Conservation (phyloP, 768 basidiomycete genomes). For the Ramaria rubella region DNA sequence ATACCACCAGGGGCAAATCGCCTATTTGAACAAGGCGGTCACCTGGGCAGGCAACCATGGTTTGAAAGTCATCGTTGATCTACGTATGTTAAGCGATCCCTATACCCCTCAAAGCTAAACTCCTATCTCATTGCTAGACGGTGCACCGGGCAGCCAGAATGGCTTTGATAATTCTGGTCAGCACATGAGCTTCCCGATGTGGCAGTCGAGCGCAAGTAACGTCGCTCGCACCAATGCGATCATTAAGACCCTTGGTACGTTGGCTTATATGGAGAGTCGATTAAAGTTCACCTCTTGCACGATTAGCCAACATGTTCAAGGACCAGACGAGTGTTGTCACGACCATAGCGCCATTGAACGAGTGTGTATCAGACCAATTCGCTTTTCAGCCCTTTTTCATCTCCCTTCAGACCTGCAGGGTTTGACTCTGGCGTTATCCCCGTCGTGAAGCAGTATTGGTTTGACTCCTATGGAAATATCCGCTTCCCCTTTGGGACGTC, state of each 20-base stretch:
- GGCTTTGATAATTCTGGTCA: slow-evolving; percentile 83
- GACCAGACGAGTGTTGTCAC: slow-evolving; percentile 49
- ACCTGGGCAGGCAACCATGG: slow-evolving; percentile 63
- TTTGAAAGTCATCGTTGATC: slow-evolving; percentile 77
- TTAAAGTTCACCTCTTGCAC: not conserved
- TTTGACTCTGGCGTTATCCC: slow-evolving; percentile 44
- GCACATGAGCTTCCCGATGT: slow-evolving; percentile 49
- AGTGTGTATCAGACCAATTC: slow-evolving; percentile 35
- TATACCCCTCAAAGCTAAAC: not conserved
- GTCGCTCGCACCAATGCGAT: slow-evolving; percentile 60
- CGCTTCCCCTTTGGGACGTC: slow-evolving; percentile 48
- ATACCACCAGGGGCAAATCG: slow-evolving; percentile 68
- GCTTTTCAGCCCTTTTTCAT: not conserved
- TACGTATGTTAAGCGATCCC: slow-evolving; percentile 41
- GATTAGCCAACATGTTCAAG: slow-evolving; percentile 46
- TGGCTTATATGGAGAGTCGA: not conserved
- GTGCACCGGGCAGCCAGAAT: slow-evolving; percentile 78
- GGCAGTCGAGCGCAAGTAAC: slow-evolving; percentile 63
- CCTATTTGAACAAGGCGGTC: slow-evolving; percentile 61
- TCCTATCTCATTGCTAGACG: slow-evolving; percentile 15
- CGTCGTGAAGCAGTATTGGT: slow-evolving; percentile 56
- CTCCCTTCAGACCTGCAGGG: slow-evolving; percentile 60
- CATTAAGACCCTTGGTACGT: slow-evolving; percentile 37
- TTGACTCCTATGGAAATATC: slow-evolving; percentile 68
- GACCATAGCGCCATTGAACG: slow-evolving; percentile 71